Base-by-base conservation (phyloP, 225 moss, liverwort and hornwort species). In the Neckera pumila region DNA sequence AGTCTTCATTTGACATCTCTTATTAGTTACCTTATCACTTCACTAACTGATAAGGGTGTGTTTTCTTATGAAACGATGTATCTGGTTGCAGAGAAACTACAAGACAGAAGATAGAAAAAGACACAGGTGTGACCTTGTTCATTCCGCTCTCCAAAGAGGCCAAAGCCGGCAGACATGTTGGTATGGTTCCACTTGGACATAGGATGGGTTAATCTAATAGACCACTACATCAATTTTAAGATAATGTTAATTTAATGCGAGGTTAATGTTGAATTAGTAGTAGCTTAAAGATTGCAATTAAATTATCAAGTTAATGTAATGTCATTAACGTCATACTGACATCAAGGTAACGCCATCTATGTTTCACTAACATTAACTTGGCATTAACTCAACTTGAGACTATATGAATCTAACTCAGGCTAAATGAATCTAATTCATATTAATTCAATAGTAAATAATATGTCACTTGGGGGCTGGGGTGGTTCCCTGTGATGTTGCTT, bases 81-180 rank as follows among this genome's bases (percentile, higher is more conserved):
- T 85, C 80, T 91, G 84, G 60, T 83, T 90, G 60, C 91, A 96
- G 96, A 80, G 97, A 83, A 67, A 88, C 86, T 63, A 86, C 92
- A 74, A 97, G 92, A 90, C 88, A 88, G 75, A 96, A 90, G 90
- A 92, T 98, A 82, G 95, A 98, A 76, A 91, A 81, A 54, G 92
- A 93, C 11, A 90, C 89, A 76, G 93, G 92, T 71, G 97, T 93
- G 72, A 92, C 89, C 59, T 88, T 98, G 47, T 83, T 79, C 40
- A 92, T 97, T 85, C 97, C 96, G 26, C 91, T 90, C 27, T 64
- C 64, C 74, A 31, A 78, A 56, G 90, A 93, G 58, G 90, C 94
- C 60, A 88, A 87, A 91, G 77, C 64, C 42, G 88, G 92, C 58
- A 93, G 94, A 85, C 84, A 73, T 88, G 92, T 96, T 88, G 89